Conservation (phyloP, 352 stramenopile genomes). For the Phytopythium litorale region DNA sequence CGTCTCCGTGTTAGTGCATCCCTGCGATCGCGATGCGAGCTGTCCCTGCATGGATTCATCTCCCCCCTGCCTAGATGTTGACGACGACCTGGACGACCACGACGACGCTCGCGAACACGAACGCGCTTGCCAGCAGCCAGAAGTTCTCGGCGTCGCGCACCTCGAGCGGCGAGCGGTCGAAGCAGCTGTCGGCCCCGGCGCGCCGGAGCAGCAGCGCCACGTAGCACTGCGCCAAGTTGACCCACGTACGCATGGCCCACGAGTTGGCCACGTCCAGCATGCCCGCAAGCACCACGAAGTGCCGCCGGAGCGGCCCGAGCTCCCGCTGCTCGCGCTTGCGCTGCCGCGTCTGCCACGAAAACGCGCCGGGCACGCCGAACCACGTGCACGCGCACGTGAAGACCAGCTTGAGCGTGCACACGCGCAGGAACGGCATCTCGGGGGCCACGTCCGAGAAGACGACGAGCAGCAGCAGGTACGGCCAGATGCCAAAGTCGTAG, state of each 20-base stretch:
- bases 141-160: constrained; percentile 61
- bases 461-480: constrained; percentile 55
- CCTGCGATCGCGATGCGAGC: too few species aligned
- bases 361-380: constrained; percentile 52
- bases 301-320: constrained; percentile 38
- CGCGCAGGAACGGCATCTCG: constrained; percentile 34
- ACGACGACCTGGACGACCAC: constrained; percentile 64
- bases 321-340: constrained; percentile 40
- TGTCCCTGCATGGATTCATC: too few species aligned
- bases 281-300: constrained; percentile 48
- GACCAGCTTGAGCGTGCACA: constrained; percentile 58
- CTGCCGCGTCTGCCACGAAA: constrained; percentile 51
- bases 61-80: constrained; percentile 31
- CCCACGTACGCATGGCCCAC: constrained; percentile 51
- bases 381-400: constrained; percentile 72
- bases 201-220: constrained; percentile 20
- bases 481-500: constrained; percentile 71
- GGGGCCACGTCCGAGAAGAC: constrained; percentile 44
- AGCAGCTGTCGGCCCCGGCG: constrained; percentile 20
- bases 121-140: constrained; percentile 42
- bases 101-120: constrained; percentile 54
- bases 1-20: too few species aligned
- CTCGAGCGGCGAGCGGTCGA: constrained; percentile 38
- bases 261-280: constrained; percentile 62
- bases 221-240: constrained; percentile 56